phyloP scores from a whole-genome alignment of 441 rosid genomes.

The Metrosideros polymorpha region DNA sequence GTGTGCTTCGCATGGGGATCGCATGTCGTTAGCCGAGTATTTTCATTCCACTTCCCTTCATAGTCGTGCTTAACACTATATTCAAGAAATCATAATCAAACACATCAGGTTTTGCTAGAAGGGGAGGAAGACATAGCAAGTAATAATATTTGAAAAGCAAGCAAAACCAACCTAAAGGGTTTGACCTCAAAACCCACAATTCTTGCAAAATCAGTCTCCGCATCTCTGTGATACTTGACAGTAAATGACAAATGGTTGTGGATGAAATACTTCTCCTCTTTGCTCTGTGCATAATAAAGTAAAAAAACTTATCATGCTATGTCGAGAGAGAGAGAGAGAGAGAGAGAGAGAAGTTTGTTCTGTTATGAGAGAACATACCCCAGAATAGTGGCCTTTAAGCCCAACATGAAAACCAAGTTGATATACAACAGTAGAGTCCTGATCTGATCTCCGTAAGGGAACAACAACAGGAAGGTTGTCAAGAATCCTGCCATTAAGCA shows the following conservation, averaged over 20 bases:
- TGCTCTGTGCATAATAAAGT: slow-evolving; percentile 28
- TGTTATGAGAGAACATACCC: slow-evolving; percentile 24
- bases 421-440: slow-evolving; percentile 43
- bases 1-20: slow-evolving; percentile 55
- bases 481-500: slow-evolving; percentile 39
- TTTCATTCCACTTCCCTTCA: slow-evolving; percentile 49
- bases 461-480: slow-evolving; percentile 71
- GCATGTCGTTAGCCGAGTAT: slow-evolving; percentile 47
- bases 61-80: slow-evolving; percentile 59
- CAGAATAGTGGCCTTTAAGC: slow-evolving; percentile 57
- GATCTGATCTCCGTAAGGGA: slow-evolving; percentile 46
- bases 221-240: slow-evolving; percentile 56
- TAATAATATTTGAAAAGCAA: not conserved
- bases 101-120: not conserved
- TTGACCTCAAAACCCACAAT: slow-evolving; percentile 71
- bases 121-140: not conserved
- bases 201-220: slow-evolving; percentile 41
- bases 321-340: not conserved
- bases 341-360: not conserved
- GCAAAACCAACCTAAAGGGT: slow-evolving; percentile 44
- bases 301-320: not conserved
- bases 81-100: not conserved
- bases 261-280: slow-evolving; percentile 55
- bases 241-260: slow-evolving; percentile 62
- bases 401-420: slow-evolving; percentile 70